phyloP scores from a whole-genome alignment of 495 filamentous ascomycete genomes.

The Tuber brumale region DNA sequence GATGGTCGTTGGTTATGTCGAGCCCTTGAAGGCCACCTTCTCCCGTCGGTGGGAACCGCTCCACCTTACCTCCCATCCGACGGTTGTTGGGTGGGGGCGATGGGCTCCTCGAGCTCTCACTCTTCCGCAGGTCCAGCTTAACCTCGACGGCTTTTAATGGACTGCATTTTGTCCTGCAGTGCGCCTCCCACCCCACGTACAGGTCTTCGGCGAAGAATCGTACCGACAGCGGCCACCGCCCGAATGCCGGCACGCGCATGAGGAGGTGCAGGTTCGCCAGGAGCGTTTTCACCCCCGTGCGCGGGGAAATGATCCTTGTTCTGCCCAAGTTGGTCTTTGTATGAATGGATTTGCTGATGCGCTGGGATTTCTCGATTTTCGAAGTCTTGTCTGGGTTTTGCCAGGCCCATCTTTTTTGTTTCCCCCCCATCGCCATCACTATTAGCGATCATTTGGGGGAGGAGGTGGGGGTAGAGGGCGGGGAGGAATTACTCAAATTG shows the following conservation, averaged over 20 bases:
- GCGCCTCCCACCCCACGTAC: conserved; percentile 58
- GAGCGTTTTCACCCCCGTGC: conserved; percentile 54
- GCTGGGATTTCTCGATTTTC: conserved; percentile 58
- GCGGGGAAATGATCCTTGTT: conserved; percentile 47
- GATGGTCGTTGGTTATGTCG: conserved; percentile 58
- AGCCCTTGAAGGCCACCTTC: conserved; percentile 53
- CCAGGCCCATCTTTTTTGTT: conserved; percentile 72
- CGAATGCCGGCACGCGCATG: conserved; percentile 68
- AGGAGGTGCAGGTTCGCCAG: conserved; percentile 73
- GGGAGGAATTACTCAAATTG: conserved; percentile 75
- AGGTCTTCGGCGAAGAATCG: conserved; percentile 73
- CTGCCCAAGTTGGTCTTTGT: conserved; percentile 44
- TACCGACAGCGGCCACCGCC: conserved; percentile 70
- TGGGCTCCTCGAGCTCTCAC: conserved; percentile 6
- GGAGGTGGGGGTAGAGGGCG: neutral
- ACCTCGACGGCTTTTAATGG: conserved; percentile 52
- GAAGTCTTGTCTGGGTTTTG: conserved; percentile 70
- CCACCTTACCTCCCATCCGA: conserved; percentile 32
- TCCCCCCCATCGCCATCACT: neutral
- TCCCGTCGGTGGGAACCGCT: conserved; percentile 16
- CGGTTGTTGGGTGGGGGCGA: conserved; percentile 13
- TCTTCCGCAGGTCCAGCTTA: conserved; percentile 50
- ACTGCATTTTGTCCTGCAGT: conserved; percentile 50
- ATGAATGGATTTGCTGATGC: conserved; percentile 46
- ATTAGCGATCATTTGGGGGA: neutral